phyloP scores from a whole-genome alignment of 2,329 filamentous ascomycete species.

The Fusarium graminum region DNA sequence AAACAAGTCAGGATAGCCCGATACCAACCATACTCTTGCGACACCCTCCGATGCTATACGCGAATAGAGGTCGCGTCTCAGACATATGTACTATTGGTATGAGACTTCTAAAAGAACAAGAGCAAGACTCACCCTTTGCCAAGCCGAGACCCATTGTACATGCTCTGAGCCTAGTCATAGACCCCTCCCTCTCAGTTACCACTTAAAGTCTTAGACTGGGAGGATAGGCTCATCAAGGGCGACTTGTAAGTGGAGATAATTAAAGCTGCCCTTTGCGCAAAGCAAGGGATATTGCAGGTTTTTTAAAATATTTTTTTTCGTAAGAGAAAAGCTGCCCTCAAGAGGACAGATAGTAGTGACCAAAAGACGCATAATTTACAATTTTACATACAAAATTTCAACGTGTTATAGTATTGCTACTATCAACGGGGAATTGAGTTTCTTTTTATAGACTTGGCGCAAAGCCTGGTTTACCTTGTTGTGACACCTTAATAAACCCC shows the following conservation, averaged over 20 bases:
- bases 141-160: constrained; percentile 13
- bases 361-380: constrained; percentile 3
- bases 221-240: constrained; percentile 4
- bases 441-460: constrained; percentile 40
- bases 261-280: constrained; percentile 14
- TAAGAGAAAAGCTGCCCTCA: no score
- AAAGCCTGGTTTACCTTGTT: constrained; percentile 29
- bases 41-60: background rate
- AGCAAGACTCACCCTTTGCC: constrained; percentile 9
- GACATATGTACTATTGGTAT: constrained; percentile 9
- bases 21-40: background rate
- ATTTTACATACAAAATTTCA: background rate
- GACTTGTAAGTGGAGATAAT: constrained; percentile 13
- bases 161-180: background rate
- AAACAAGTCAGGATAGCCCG: background rate
- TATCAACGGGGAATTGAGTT: constrained; percentile 19
- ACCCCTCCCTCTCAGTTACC: background rate
- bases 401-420: constrained; percentile 4
- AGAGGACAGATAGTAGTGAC: background rate
- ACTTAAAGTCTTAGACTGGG: constrained; percentile 8
- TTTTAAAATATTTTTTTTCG: background rate
- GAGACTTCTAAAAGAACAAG: constrained; percentile 5
- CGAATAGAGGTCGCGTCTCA: constrained; percentile 4
- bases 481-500: constrained; percentile 24
- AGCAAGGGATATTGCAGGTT: constrained; percentile 18